Percentiles rank a stretch among this genome's conserved stretches.
These are phyloP conservation scores for Penicillium pancosmium DNA, from an alignment of 495 filamentous ascomycete species.

Conservation along the genomic window DNA sequence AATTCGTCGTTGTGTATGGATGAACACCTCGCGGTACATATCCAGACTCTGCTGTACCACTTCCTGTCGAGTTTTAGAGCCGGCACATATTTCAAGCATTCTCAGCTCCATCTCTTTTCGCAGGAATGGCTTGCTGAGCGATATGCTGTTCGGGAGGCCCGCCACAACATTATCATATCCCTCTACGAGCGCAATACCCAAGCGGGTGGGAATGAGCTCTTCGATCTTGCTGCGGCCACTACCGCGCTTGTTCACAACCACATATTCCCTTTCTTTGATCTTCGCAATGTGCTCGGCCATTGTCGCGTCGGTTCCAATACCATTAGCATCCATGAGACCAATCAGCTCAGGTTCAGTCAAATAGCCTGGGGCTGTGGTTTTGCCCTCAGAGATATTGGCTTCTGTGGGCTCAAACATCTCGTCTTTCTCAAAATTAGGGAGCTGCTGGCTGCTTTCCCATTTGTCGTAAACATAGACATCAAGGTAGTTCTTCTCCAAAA, in stretches of 20 bases:
- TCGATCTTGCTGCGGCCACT: conserved; percentile 61
- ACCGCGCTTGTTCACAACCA: conserved; percentile 62
- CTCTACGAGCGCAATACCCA: conserved; percentile 88
- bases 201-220: conserved; percentile 87
- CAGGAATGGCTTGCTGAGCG: conserved; percentile 93
- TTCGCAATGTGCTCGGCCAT: conserved; percentile 99
- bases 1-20: conserved; percentile 72
- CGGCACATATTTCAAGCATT: conserved; percentile 94
- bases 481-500: conserved; percentile 87
- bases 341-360: conserved; percentile 97
- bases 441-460: conserved; percentile 83
- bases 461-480: conserved; percentile 96
- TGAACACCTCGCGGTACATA: conserved; percentile 83
- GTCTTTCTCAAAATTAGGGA: conserved; percentile 75
- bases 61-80: conserved; percentile 68
- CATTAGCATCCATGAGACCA: conserved; percentile 96
- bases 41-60: conserved; percentile 80
- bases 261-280: conserved; percentile 88
- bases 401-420: conserved; percentile 89
- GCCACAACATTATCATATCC: conserved; percentile 83
- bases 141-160: conserved; percentile 73
- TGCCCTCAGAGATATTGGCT: conserved; percentile 83
- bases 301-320: conserved; percentile 96
- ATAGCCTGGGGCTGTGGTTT: conserved; percentile 81
- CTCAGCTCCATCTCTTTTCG: conserved; percentile 95